phyloP scores from a whole-genome alignment of 1,139 yeast genomes.

The Nakaseomyces delphensis region DNA sequence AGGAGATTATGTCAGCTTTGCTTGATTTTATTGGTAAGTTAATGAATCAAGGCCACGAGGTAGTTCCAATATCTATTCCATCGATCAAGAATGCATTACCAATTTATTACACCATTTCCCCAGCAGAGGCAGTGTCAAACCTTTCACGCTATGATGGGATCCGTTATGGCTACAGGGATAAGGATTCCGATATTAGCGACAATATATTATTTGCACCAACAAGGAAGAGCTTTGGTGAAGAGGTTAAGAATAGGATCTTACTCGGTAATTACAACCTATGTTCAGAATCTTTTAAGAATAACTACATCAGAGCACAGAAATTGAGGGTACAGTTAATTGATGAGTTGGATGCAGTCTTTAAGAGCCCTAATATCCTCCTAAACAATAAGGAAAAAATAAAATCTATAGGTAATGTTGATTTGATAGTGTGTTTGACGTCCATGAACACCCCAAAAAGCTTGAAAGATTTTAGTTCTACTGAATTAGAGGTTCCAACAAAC shows the following conservation, averaged over 20 bases:
- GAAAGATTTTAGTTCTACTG: conserved; percentile 34
- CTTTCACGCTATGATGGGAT: conserved; percentile 85
- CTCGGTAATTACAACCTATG: conserved; percentile 82
- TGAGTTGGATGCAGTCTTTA: conserved; percentile 62
- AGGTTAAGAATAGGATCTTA: conserved; percentile 73
- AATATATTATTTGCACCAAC: conserved; percentile 46
- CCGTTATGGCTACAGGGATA: conserved; percentile 59
- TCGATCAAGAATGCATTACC: conserved; percentile 61
- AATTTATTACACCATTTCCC: conserved; percentile 76
- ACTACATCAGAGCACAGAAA: conserved; percentile 66
- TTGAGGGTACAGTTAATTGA: conserved; percentile 51
- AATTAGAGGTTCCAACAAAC: conserved; percentile 43
- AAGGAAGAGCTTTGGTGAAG: conserved; percentile 60
- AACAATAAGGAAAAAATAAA: conserved; percentile 12
- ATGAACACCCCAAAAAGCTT: conserved; percentile 50
- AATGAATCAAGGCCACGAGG: conserved; percentile 43
- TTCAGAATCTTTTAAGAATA: conserved; percentile 62
- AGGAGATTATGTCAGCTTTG: conserved; percentile 43
- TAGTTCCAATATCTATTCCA: conserved; percentile 62
- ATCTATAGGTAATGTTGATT: conserved; percentile 45
- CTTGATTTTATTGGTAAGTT: conserved; percentile 37
- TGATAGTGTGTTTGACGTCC: conserved; percentile 67
- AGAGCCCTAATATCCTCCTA: conserved; percentile 40
- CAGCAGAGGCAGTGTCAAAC: conserved; percentile 93
- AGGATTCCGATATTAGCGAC: conserved; percentile 30